These are phyloP conservation scores for Anisogramma anomala DNA, from an alignment of 2,329 filamentous ascomycete genomes.

Conservation along the genomic window DNA sequence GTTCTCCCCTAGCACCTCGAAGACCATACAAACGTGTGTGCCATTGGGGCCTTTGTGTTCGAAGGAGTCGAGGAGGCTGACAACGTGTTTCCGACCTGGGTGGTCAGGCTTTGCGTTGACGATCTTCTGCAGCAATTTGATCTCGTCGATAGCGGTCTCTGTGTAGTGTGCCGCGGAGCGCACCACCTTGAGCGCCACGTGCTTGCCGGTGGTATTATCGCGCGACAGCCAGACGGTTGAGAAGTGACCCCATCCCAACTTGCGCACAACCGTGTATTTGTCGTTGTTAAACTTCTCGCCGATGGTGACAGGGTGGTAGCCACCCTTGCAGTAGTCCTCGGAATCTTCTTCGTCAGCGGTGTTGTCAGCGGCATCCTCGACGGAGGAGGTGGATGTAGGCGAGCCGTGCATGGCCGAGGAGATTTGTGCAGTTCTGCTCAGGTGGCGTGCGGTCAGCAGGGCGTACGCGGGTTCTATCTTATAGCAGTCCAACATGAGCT, in stretches of 20 bases:
- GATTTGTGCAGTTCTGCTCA: conserved; percentile 42
- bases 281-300: conserved; percentile 97
- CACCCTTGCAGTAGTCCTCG: conserved; percentile 98
- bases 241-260: conserved; percentile 96
- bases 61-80: conserved; percentile 91
- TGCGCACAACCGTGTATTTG: conserved; percentile 90
- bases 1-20: conserved; percentile 94
- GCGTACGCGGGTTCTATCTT: neutral
- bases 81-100: conserved; percentile 87
- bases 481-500: neutral
- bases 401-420: conserved; percentile 55
- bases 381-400: conserved; percentile 64
- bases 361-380: conserved; percentile 76
- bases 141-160: conserved; percentile 96
- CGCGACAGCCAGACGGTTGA: conserved; percentile 84
- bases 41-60: conserved; percentile 96
- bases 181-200: conserved; percentile 95
- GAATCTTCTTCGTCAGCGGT: conserved; percentile 97
- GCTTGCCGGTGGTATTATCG: conserved; percentile 81
- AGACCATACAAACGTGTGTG: conserved; percentile 97
- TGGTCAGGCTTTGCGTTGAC: conserved; percentile 91
- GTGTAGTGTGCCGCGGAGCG: conserved; percentile 97
- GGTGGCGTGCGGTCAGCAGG: conserved; percentile 21
- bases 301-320: conserved; percentile 88
- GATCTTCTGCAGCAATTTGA: conserved; percentile 94